Base-by-base conservation (phyloP, 768 basidiomycete genomes). In the Suillus variegatus region DNA sequence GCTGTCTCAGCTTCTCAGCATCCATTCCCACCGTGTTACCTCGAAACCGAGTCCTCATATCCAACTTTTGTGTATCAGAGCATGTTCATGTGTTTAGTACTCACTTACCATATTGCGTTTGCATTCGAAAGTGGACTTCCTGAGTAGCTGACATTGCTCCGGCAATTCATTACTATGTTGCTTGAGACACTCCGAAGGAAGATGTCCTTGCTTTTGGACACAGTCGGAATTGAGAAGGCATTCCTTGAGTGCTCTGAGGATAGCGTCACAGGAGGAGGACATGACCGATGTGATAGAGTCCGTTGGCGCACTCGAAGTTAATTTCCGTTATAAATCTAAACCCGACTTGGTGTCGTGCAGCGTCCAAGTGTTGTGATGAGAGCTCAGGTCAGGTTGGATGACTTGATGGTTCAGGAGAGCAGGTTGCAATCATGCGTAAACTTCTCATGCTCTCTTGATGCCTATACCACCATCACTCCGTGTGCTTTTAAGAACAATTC, bases 161-260 rank as follows among this genome's bases (percentile, higher is more conserved):
- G 95, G 94, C 32, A 97, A 82, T 67, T 94, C 90, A 62, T 88
- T 80, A 28, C 77, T 79, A 76, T 95, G 92, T 35, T 92, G 73
- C 70, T 84, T 87, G 57, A 97, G 83, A 77, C 95, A 97, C 40
- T 93, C 91, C 0, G 93, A 94, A 8, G 95, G 95, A n/a, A 92
- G 81, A 62, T 82, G 78, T 3, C 89, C 87, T 40, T 94, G 82
- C 73, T 92, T 92, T 28, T 91, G 75, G 58, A 97, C 95, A 74
- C 95, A 97, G 73, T 96, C 93, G 0, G 94, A 93, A 71, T 85
- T 86, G 72, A 95, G 82, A 6, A 97, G 77, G 71, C 95, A 97
- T 65, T 91, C 86, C 71, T 93, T 95, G 73, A 97, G 85, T 43
- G 93, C 92, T 36, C 79, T 82, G 57, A 94, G 80, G 65, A 97